A percentile compares a stretch with the other conserved stretches of the same genome.
These are phyloP conservation scores for Cyberlindnera galapagoensis DNA, from an alignment of 805 yeast genomes.

Conservation along the genomic window DNA sequence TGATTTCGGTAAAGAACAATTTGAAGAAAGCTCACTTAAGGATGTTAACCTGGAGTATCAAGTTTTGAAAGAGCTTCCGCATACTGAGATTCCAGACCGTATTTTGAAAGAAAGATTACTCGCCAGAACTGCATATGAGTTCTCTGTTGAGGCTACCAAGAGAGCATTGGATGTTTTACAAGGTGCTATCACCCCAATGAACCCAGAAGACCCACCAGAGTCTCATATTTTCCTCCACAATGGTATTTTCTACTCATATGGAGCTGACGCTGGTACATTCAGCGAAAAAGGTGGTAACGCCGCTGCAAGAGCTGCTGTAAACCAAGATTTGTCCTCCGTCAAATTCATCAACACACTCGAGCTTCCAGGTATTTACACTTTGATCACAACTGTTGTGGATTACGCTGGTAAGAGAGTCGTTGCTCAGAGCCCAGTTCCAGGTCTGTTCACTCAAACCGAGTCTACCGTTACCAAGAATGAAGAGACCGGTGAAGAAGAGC, in stretches of 20 bases:
- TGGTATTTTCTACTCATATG: conserved; percentile 82
- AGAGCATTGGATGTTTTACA: conserved; percentile 74
- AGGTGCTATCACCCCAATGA: conserved; percentile 72
- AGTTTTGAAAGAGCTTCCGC: conserved; percentile 66
- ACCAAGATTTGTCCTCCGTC: conserved; percentile 73
- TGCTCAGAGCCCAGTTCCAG: conserved; percentile 96
- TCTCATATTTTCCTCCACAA: conserved; percentile 69
- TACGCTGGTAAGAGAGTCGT: conserved; percentile 83
- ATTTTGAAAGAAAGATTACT: conserved; percentile 70
- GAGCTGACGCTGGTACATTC: conserved; percentile 65
- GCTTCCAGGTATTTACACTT: conserved; percentile 53
- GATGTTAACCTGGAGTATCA: conserved; percentile 95
- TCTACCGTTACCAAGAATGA: conserved; percentile 32
- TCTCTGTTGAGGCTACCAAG: conserved; percentile 65
- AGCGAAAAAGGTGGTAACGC: conserved; percentile 68
- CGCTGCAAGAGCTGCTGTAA: conserved; percentile 76
- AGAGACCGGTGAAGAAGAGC: conserved; percentile 33
- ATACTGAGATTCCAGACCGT: conserved; percentile 52
- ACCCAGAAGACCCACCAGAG: conserved; percentile 61
- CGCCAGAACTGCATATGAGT: conserved; percentile 66
- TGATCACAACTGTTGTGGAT: conserved; percentile 83
- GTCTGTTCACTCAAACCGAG: conserved; percentile 41
- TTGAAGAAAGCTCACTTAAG: conserved; percentile 33
- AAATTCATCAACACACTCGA: conserved; percentile 63
- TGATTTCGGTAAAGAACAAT: conserved; percentile 25